These are phyloP conservation scores for Oropetium thomaeum DNA, from an alignment of 176 grass and related monocot genomes.

Conservation along the genomic window DNA sequence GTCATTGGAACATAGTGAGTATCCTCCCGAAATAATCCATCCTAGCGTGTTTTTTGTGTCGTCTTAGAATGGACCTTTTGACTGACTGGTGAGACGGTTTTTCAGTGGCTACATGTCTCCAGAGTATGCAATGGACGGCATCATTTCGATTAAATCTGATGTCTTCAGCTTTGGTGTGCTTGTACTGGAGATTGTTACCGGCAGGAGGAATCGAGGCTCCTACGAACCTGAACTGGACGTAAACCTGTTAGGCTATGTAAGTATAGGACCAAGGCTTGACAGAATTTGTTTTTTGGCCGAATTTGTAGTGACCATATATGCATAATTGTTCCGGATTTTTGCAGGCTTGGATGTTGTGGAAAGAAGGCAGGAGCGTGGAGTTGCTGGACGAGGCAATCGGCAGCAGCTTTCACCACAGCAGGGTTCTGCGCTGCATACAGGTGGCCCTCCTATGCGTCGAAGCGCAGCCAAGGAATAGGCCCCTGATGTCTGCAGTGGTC, in stretches of 20 bases:
- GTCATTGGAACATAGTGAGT: too few species aligned
- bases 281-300: background rate
- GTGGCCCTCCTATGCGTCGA: slow-evolving; percentile 45
- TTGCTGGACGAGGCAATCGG: slow-evolving; percentile 26
- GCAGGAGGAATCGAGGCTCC: too few species aligned
- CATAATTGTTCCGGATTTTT: background rate
- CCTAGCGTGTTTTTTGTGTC: too few species aligned
- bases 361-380: slow-evolving; percentile 26
- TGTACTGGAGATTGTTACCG: too few species aligned
- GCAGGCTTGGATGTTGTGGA: slow-evolving; percentile 45
- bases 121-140: background rate
- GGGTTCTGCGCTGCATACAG: slow-evolving; percentile 35
- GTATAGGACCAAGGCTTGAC: background rate
- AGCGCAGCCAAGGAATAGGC: slow-evolving; percentile 33
- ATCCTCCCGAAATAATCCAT: too few species aligned
- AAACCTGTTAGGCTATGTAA: too few species aligned
- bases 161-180: too few species aligned
- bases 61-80: too few species aligned
- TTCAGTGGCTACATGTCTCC: slow-evolving; percentile 31
- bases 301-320: background rate
- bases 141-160: too few species aligned
- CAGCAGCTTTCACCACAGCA: background rate
- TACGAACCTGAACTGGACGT: too few species aligned
- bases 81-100: background rate
- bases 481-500: slow-evolving; percentile 43